Conservation (phyloP, 352 stramenopile genomes). For the Globisporangium echinulatum region DNA sequence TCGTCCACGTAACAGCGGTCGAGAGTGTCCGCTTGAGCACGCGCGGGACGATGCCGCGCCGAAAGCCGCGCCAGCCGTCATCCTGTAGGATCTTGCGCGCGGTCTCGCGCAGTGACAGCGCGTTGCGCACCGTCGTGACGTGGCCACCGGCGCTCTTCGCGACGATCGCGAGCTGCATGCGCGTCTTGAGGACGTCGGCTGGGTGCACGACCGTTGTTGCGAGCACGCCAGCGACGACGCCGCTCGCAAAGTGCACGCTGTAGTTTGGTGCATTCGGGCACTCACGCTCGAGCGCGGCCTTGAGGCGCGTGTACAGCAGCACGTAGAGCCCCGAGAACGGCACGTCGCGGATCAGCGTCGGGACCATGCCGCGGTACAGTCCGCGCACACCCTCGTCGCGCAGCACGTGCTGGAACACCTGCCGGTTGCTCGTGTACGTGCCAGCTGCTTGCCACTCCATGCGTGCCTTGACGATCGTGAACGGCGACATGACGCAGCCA, state of each 20-base stretch:
- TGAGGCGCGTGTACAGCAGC: constrained; percentile 75
- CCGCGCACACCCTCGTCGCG: constrained; percentile 60
- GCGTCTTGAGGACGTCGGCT: constrained; percentile 83
- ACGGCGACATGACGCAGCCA: constrained; percentile 67
- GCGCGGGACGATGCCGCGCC: constrained; percentile 90
- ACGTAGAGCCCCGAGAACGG: constrained; percentile 87
- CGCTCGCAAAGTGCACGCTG: constrained; percentile 72
- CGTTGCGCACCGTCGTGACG: constrained; percentile 40
- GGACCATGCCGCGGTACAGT: constrained; percentile 82
- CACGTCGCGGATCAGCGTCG: constrained; percentile 81
- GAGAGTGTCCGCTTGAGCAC: constrained; percentile 95
- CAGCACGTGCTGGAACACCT: constrained; percentile 62
- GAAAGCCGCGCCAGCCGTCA: constrained; percentile 92
- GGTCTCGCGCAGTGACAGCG: constrained; percentile 54
- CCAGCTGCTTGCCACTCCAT: constrained; percentile 78
- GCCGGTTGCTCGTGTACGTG: constrained; percentile 51
- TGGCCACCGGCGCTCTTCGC: constrained; percentile 22
- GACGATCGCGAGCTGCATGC: constrained; percentile 81
- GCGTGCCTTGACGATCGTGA: constrained; percentile 83
- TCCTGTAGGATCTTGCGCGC: constrained; percentile 83
- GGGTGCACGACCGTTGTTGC: constrained; percentile 83
- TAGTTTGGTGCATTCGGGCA: constrained; percentile 45
- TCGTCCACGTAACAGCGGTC: constrained; percentile 99
- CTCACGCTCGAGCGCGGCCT: constrained; percentile 32
- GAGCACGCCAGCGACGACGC: constrained; percentile 64